Evolutionary conservation across 805 yeast genomes (phyloP), one percentile per base, ranked within the genome.

Genomic region (Zygosaccharomyces bisporus): DNA sequence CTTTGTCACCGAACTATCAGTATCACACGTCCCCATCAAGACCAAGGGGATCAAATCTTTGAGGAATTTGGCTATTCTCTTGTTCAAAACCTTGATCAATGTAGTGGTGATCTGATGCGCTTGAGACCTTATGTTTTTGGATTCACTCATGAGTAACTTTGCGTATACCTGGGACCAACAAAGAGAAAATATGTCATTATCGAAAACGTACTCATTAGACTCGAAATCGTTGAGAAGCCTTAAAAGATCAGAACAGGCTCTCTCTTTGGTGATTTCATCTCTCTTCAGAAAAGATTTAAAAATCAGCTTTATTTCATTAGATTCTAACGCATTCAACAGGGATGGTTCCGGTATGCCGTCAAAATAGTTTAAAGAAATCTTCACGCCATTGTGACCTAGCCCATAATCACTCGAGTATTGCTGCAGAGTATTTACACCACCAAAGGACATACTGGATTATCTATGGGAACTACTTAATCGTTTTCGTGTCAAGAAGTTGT

Each of bases 101-200:
- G 58, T 61, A 1, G 83, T 76, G 40, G 89, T 89, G 3, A 81
- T 70, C 46, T 75, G 78, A 57, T 88, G 95, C 3, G 88, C 62
- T 14, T 72, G 58, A 6, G 67, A 45, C 45, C 97, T 72, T 1
- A 88, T 85, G 10, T 67, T 66, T 51, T 83, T 78, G 2, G 90
- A 80, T 43, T 77, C 78, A 49, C 86, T 93, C 4, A 83, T 71
- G 1, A 93, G 74, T 21, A 90, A 67, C 56, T 88, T 86, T 0
- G 96, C 83, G 56, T 86, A 91, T 16, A 87, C 52, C 61, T 88
- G 95, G 36, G 86, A 72, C 95, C 87, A 86, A 29, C 80, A 75
- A 41, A 71, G 73, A n/a, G 75, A 62, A 14, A 75, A 73, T 19
- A 77, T 54, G 42, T 81, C 85, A 49, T 82, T 81, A n/a, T 70